Percentiles rank a stretch among this genome's conserved stretches.
Conservation (phyloP, 2,329 filamentous ascomycete genomes). For the Ophiosphaerella narmari region DNA sequence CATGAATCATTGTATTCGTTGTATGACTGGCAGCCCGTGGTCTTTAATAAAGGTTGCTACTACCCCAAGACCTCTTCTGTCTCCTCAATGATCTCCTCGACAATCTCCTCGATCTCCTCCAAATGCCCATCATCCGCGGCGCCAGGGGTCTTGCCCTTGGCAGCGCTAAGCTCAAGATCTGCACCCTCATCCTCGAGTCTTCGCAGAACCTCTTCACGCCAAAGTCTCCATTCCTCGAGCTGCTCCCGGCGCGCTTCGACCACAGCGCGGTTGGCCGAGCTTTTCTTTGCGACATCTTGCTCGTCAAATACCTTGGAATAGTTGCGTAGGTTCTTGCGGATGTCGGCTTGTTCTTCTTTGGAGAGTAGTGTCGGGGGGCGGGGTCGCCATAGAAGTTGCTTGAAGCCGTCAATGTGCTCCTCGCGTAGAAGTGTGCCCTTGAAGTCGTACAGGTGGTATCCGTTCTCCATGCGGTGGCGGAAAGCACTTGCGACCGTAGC, state of each 20-base stretch:
- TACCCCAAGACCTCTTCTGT: constrained; percentile 71
- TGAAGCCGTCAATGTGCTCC: constrained; percentile 94
- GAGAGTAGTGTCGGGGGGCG: constrained; percentile 86
- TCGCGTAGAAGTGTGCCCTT: constrained; percentile 86
- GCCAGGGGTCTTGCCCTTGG: constrained; percentile 48
- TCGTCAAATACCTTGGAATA: constrained; percentile 95
- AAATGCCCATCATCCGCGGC: constrained; percentile 54
- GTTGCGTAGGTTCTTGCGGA: constrained; percentile 97
- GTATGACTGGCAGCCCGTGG: too few species aligned
- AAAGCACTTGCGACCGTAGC: constrained; percentile 91
- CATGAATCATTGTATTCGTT: too few species aligned
- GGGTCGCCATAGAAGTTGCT: constrained; percentile 94
- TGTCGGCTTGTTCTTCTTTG: constrained; percentile 96
- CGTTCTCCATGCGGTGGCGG: constrained; percentile 99
- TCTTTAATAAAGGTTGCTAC: background rate
- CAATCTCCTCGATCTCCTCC: constrained; percentile 72
- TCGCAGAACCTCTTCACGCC: constrained; percentile 73
- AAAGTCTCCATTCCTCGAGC: constrained; percentile 87
- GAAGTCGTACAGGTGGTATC: constrained; percentile 98
- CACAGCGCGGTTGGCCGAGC: constrained; percentile 90
- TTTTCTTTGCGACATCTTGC: constrained; percentile 90
- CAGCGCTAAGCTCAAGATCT: constrained; percentile 60
- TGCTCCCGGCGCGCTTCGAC: constrained; percentile 82
- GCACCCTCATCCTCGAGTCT: constrained; percentile 66
- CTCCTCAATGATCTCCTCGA: constrained; percentile 90